Base-by-base conservation (phyloP, 1,284 basidiomycete genomes). In the Phellinidium pouzarii region DNA sequence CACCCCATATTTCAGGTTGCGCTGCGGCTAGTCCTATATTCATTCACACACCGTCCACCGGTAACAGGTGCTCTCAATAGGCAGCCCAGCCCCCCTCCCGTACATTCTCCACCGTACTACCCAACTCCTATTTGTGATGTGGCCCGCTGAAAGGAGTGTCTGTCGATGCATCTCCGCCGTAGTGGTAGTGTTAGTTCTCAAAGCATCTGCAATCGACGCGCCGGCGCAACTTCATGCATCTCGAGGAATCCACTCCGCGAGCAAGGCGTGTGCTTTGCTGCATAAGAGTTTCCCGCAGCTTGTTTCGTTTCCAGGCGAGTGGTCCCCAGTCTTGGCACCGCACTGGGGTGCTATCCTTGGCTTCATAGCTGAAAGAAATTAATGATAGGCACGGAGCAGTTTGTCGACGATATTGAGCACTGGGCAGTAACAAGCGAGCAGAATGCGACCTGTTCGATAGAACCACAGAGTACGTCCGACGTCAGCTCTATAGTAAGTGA, bases 311-410 rank as follows among this genome's bases (percentile, higher is more conserved):
- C 55, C 51, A 29, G 51, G 55, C 53, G 29, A 29, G 51, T 7
- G n/a, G 1, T 41, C 14, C 7, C 3, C 5, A 38, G 22, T 5
- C 22, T 25, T 20, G 14, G 14, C 1, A 20, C 14, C 26, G 31
- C 37, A 20, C n/a, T 19, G 45, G 4, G 12, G 34, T 38, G n/a
- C 38, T 26, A 7, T 40, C 17, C 7, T 40, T 26, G 31, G 11
- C 9, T 14, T 22, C 11, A 3, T 11, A 8, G 14, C 46, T 23
- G 17, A 17, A 40, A 20, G 20, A 17, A 31, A 3, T 50, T 8
- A 26, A n/a, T n/a, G n/a, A n/a, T n/a, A 56, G 55, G 55, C 14
- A 41, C 55, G 9, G 43, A 45, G n/a, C 55, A 57, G 25, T 57
- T 43, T 46, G 31, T 8, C 1, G 19, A 40, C n/a, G 55, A 53